Evolutionary conservation across 225 moss, liverwort and hornwort species (phyloP).

Genomic region (Physcomitrellopsis africana): DNA sequence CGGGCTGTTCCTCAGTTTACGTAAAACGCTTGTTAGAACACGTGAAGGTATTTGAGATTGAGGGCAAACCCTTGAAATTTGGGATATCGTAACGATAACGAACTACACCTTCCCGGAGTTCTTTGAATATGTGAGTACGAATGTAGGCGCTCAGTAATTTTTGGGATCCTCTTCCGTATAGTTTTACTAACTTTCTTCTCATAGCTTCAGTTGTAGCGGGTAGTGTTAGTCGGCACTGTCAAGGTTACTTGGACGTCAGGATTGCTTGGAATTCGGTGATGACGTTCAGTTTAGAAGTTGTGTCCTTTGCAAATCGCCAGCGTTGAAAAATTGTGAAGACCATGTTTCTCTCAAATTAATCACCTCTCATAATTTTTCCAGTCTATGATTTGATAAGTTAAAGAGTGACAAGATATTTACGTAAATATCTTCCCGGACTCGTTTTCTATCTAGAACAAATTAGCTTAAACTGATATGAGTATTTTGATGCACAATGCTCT

Average conservation of each 20-base stretch:
- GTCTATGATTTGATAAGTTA: background rate
- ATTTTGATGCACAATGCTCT: background rate
- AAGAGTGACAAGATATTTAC: background rate
- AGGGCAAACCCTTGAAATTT: too few relatives aligned
- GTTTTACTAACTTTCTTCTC: background rate
- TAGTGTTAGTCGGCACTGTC: background rate
- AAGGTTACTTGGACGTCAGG: too few relatives aligned
- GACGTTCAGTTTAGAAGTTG: conserved; percentile 1
- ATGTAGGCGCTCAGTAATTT: too few relatives aligned
- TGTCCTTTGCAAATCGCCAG: background rate
- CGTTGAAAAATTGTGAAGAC: background rate
- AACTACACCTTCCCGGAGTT: too few relatives aligned
- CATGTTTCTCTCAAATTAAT: background rate
- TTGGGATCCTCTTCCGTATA: too few relatives aligned
- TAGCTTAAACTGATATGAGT: background rate
- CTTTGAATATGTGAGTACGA: too few relatives aligned
- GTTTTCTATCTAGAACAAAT: background rate
- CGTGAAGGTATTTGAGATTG: too few relatives aligned
- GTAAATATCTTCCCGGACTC: background rate
- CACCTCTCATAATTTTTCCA: background rate
- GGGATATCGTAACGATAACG: too few relatives aligned
- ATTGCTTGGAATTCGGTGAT: too few relatives aligned
- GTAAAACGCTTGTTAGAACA: too few relatives aligned
- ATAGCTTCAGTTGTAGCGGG: background rate
- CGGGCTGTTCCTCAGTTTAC: too few relatives aligned